Evolutionary conservation across 352 stramenopile species (phyloP).

Genomic region (Phytopythium kandeliae): DNA sequence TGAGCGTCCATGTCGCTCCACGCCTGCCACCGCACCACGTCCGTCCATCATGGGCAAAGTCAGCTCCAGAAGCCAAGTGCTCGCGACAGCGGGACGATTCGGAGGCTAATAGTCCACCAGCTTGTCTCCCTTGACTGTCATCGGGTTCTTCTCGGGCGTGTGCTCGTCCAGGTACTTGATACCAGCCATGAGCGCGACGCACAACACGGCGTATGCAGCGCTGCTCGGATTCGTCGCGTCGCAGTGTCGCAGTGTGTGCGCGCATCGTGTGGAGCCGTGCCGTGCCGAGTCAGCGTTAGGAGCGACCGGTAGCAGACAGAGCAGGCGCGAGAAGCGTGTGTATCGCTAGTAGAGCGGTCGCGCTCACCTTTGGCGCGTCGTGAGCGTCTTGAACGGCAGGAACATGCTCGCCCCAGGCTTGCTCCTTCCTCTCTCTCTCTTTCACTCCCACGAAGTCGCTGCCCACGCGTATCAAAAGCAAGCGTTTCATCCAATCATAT

Average conservation of each 20-base stretch:
- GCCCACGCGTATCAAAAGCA: too few species aligned
- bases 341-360: too few species aligned
- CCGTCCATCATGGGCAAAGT: background rate
- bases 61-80: background rate
- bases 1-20: constrained; percentile 66
- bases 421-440: background rate
- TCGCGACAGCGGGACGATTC: too few species aligned
- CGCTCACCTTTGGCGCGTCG: constrained; percentile 46
- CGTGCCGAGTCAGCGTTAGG: too few species aligned
- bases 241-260: too few species aligned
- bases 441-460: too few species aligned
- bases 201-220: constrained; percentile 54
- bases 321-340: too few species aligned
- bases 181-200: constrained; percentile 43
- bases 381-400: constrained; percentile 61
- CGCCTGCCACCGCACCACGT: constrained; percentile 15
- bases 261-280: too few species aligned
- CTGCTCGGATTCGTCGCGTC: too few species aligned
- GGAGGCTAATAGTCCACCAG: constrained; percentile 23
- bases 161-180: constrained; percentile 74
- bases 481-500: too few species aligned
- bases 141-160: constrained; percentile 33
- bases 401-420: constrained; percentile 21
- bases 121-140: constrained; percentile 25
- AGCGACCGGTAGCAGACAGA: too few species aligned